Evolutionary conservation across 352 stramenopile species (phyloP).

Genomic region (Pythium biforme): DNA sequence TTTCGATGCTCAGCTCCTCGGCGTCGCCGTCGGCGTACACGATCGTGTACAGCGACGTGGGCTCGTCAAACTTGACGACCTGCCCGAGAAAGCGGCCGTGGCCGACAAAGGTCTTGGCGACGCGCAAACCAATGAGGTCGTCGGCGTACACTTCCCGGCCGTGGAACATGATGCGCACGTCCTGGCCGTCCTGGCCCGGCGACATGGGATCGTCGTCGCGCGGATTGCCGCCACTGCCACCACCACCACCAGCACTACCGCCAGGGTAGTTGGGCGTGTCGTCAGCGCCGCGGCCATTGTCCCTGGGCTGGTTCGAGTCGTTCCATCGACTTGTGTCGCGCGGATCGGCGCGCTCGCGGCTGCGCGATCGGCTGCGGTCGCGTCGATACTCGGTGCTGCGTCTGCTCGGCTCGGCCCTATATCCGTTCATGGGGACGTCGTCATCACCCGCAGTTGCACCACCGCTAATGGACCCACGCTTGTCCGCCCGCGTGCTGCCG

Average conservation of each 20-base stretch:
- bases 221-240: neutral
- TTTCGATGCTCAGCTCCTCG: constrained; percentile 73
- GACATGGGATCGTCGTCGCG: constrained; percentile 28
- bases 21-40: constrained; percentile 83
- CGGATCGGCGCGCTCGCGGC: constrained; percentile 33
- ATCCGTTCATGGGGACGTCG: neutral
- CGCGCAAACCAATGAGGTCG: constrained; percentile 77
- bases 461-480: too few relatives aligned
- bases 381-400: constrained; percentile 14
- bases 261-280: constrained; percentile 14
- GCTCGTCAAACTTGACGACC: constrained; percentile 84
- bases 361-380: constrained; percentile 32
- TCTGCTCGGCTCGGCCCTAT: constrained; percentile 8
- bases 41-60: constrained; percentile 65
- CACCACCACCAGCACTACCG: constrained; percentile 3
- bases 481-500: too few relatives aligned
- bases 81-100: constrained; percentile 83
- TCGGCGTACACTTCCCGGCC: constrained; percentile 69
- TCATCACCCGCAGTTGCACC: neutral
- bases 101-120: constrained; percentile 80
- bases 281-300: constrained; percentile 23
- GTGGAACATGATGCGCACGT: constrained; percentile 71
- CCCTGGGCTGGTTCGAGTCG: constrained; percentile 29
- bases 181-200: constrained; percentile 29
- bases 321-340: constrained; percentile 24